Percentiles rank a stretch among this genome's conserved stretches.
These are phyloP conservation scores for Penicillium pulvis DNA, from an alignment of 495 filamentous ascomycete genomes.

Conservation along the genomic window DNA sequence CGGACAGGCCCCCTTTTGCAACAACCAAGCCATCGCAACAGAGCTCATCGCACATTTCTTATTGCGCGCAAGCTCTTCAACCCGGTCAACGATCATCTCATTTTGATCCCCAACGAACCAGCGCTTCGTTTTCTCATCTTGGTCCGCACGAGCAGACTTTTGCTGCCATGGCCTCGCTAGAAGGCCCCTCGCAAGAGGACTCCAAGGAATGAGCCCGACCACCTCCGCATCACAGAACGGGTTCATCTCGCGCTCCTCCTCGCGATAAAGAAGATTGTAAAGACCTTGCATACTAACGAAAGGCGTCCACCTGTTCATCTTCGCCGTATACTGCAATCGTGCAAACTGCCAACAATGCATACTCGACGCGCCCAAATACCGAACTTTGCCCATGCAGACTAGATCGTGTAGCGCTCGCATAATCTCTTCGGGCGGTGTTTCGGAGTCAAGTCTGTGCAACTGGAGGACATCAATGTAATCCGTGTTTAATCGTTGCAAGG, in stretches of 20 bases:
- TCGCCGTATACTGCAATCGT: conserved; percentile 44
- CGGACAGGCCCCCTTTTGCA: conserved; percentile 49
- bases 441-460: conserved; percentile 53
- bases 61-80: conserved; percentile 60
- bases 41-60: conserved; percentile 58
- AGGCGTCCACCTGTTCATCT: conserved; percentile 64
- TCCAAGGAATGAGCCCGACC: conserved; percentile 69
- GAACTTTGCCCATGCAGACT: conserved; percentile 61
- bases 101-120: conserved; percentile 30
- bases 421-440: conserved; percentile 65
- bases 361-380: conserved; percentile 62
- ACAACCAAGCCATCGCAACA: conserved; percentile 64
- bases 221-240: conserved; percentile 67
- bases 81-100: conserved; percentile 53
- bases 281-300: conserved; percentile 72
- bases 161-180: conserved; percentile 47
- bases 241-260: conserved; percentile 76
- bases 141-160: conserved; percentile 20
- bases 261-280: conserved; percentile 69
- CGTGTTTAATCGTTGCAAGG: conserved; percentile 47
- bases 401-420: conserved; percentile 74
- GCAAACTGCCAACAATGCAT: conserved; percentile 44
- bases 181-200: conserved; percentile 54
- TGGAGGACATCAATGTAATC: conserved; percentile 59
- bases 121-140: conserved; percentile 21